phyloP scores from a whole-genome alignment of 805 yeast species.

The Saturnispora quitensis region DNA sequence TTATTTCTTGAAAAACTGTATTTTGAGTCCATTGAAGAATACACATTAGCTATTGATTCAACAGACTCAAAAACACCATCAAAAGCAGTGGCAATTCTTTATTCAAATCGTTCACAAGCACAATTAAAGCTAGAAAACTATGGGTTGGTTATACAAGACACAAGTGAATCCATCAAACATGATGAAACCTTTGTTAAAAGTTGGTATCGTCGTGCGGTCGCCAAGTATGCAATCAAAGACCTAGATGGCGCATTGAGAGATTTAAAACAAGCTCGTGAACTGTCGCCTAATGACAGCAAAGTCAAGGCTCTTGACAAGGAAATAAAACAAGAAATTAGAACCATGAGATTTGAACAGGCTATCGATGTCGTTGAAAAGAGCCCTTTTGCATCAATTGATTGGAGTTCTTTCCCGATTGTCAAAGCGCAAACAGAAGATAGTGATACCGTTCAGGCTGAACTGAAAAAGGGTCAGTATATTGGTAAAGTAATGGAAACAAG shows the following conservation, averaged over 20 bases:
- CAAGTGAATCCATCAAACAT: slow-evolving; percentile 57
- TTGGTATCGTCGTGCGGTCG: slow-evolving; percentile 79
- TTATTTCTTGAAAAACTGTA: slow-evolving; percentile 58
- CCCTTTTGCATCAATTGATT: slow-evolving; percentile 40
- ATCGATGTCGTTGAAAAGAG: slow-evolving; percentile 61
- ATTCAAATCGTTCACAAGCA: slow-evolving; percentile 84
- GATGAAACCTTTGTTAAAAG: slow-evolving; percentile 68
- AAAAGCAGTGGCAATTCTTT: slow-evolving; percentile 43
- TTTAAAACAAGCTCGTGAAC: slow-evolving; percentile 50
- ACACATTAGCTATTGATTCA: slow-evolving; percentile 61
- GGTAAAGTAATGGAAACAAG: slow-evolving; percentile 42
- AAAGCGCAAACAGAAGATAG: slow-evolving; percentile 36
- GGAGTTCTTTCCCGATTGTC: slow-evolving; percentile 40
- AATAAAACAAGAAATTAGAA: slow-evolving; percentile 56
- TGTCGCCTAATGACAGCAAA: slow-evolving; percentile 58
- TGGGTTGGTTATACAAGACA: slow-evolving; percentile 77
- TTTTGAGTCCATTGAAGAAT: slow-evolving; percentile 55
- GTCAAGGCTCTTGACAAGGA: slow-evolving; percentile 56
- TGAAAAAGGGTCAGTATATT: slow-evolving; percentile 30
- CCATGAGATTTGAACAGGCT: slow-evolving; percentile 76
- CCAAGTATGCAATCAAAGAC: slow-evolving; percentile 65
- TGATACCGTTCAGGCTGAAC: slow-evolving; percentile 23
- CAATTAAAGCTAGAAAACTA: slow-evolving; percentile 78
- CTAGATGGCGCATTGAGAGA: slow-evolving; percentile 67
- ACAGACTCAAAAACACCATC: slow-evolving; percentile 1